These are phyloP conservation scores for Candida boidinii DNA, from an alignment of 805 yeast genomes.

Conservation along the genomic window DNA sequence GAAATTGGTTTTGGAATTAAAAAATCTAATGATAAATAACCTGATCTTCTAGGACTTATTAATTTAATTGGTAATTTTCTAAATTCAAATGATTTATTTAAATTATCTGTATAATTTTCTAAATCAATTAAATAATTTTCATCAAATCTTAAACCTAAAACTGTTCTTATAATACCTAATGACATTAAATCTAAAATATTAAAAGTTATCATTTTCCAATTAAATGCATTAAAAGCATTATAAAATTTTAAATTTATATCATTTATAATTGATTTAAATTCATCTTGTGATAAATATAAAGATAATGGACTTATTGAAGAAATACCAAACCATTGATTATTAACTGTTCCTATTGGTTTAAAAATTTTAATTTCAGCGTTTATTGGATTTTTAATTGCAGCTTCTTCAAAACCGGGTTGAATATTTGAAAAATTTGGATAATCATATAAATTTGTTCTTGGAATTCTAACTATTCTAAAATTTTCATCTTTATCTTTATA, in stretches of 20 bases:
- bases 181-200: constrained; percentile 34
- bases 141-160: constrained; percentile 22
- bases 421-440: constrained; percentile 48
- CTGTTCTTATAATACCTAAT: constrained; percentile 31
- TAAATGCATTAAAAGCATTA: constrained; percentile 31
- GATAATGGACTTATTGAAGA: constrained; percentile 46
- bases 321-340: constrained; percentile 39
- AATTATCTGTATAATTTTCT: constrained; percentile 30
- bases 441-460: constrained; percentile 35
- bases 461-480: constrained; percentile 59
- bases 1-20: constrained; percentile 41
- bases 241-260: constrained; percentile 33
- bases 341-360: constrained; percentile 28
- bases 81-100: constrained; percentile 20
- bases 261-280: constrained; percentile 33
- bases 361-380: constrained; percentile 15
- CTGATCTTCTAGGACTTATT: constrained; percentile 44
- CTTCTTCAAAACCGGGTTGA: constrained; percentile 58
- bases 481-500: constrained; percentile 26
- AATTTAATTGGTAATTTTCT: constrained; percentile 24
- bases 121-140: constrained; percentile 27
- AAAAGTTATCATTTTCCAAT: constrained; percentile 28
- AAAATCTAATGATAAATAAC: constrained; percentile 50
- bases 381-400: constrained; percentile 33
- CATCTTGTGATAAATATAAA: constrained; percentile 24